Evolutionary conservation across 768 basidiomycete species (phyloP), one percentile per base, ranked within the genome.

Genomic region (Auricularia heimuer): DNA sequence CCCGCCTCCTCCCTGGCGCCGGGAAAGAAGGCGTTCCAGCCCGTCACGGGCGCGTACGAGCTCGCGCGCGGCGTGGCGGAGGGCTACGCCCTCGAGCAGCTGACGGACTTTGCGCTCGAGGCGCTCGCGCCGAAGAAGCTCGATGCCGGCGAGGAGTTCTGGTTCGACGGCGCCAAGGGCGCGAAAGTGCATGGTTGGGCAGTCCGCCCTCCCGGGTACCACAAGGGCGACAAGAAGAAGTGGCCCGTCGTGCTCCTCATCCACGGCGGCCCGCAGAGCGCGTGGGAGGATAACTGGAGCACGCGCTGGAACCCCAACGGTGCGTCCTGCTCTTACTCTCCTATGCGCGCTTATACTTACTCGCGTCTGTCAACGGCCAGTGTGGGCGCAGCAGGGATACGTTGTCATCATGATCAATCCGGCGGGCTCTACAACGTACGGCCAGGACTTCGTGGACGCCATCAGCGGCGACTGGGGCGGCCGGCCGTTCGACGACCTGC

Each of bases 271-370:
- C 89, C 90, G 4, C 88, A 72, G 70, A 81, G 86, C 35, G 91
- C 89, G 61, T 97, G 94, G 94, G 85, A 87, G 68, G 94, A 97
- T 71, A 81, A 85, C 54, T 98, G 95, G 95, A 88, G 86, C 2
- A 94, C 85, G 35, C 79, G 93, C 63, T 96, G 95, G 95, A 98
- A 97, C 75, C 90, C 88, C 0, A 91, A 93, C 70, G 80, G 89
- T 89, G 64, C 51, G 70, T 63, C 8, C 33, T 3, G 1, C 65
- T n/a, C 12, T 37, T 12, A 10, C 42, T 21, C 36, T 3, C 47
- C 21, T 29, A 24, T 11, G 62, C 35, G 29, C 3, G 1, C 2
- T 29, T 29, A 3, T 29, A 29, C 29, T 29, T 2, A 36, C 58
- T 7, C 18, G n/a, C 58, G 51, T 36, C n/a, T 58, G 29, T 14